Conservation (phyloP, 768 basidiomycete species). For the Mycena chlorophos region DNA sequence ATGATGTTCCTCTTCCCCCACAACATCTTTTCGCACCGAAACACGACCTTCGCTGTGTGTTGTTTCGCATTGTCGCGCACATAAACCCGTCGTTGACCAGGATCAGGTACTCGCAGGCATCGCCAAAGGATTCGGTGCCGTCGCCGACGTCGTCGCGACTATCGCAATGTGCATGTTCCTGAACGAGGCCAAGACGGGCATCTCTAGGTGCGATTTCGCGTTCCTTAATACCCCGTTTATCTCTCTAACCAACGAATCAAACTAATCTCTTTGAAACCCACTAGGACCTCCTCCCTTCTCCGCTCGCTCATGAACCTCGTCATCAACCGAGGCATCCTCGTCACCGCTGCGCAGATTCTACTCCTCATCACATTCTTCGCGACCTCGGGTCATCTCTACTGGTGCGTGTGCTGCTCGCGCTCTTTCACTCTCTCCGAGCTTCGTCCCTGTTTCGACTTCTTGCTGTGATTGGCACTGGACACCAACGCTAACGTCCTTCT, state of each 20-base stretch:
- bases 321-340: constrained; percentile 44
- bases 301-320: constrained; percentile 41
- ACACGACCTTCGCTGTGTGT: constrained; percentile 21
- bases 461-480: background rate
- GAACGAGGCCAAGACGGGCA: constrained; percentile 38
- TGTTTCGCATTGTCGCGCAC: background rate
- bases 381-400: constrained; percentile 35
- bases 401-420: no score
- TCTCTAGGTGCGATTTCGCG: constrained; percentile 34
- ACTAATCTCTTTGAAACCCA: background rate
- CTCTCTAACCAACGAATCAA: background rate
- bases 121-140: constrained; percentile 45
- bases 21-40: constrained; percentile 9
- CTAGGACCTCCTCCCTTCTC: constrained; percentile 43
- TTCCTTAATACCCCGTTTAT: no score
- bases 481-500: background rate
- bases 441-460: background rate
- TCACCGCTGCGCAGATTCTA: constrained; percentile 43
- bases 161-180: constrained; percentile 45
- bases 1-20: constrained; percentile 12
- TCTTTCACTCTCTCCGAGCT: no score
- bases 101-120: constrained; percentile 43
- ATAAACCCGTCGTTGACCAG: background rate
- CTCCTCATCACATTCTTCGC: constrained; percentile 45
- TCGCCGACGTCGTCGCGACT: constrained; percentile 46